phyloP scores from a whole-genome alignment of 1,284 basidiomycete species.

The Leccinum griseonigrum region DNA sequence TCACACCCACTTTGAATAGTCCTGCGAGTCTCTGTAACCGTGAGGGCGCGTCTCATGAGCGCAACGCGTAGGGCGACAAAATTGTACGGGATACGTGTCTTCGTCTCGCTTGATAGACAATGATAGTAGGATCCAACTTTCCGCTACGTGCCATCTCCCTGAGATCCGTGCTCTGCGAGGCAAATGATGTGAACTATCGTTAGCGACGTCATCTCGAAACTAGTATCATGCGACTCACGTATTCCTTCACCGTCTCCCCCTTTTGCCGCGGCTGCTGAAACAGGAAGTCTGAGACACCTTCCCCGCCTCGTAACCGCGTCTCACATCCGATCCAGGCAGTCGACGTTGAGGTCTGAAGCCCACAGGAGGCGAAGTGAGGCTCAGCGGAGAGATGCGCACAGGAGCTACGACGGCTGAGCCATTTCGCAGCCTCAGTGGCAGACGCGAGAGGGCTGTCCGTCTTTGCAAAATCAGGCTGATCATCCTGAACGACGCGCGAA shows the following conservation, averaged over 20 bases:
- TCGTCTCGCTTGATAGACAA: too few species aligned
- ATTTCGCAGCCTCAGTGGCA: slow-evolving; percentile 20
- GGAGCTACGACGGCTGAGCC: slow-evolving; percentile 15
- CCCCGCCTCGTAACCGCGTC: slow-evolving; percentile 29
- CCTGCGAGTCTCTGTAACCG: slow-evolving; percentile 72
- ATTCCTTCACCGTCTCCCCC: slow-evolving; percentile 83
- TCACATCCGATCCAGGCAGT: background rate
- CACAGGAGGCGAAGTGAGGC: background rate
- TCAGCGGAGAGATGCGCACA: background rate
- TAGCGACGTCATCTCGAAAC: too few species aligned
- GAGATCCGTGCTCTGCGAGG: too few species aligned
- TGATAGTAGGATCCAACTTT: too few species aligned
- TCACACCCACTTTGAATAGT: slow-evolving; percentile 78
- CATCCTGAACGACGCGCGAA: slow-evolving; percentile 11
- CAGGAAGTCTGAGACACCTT: slow-evolving; percentile 54
- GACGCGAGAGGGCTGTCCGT: slow-evolving; percentile 7
- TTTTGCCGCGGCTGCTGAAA: slow-evolving; percentile 61
- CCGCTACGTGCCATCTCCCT: too few species aligned
- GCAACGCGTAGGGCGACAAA: too few species aligned
- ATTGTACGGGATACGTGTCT: too few species aligned
- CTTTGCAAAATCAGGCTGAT: slow-evolving; percentile 5
- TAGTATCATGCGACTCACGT: slow-evolving; percentile 45
- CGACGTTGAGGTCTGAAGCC: background rate
- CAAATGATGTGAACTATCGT: too few species aligned
- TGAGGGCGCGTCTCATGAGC: background rate